Base-by-base conservation (phyloP, 2,329 filamentous ascomycete genomes). In the Botryotinia narcissicola region DNA sequence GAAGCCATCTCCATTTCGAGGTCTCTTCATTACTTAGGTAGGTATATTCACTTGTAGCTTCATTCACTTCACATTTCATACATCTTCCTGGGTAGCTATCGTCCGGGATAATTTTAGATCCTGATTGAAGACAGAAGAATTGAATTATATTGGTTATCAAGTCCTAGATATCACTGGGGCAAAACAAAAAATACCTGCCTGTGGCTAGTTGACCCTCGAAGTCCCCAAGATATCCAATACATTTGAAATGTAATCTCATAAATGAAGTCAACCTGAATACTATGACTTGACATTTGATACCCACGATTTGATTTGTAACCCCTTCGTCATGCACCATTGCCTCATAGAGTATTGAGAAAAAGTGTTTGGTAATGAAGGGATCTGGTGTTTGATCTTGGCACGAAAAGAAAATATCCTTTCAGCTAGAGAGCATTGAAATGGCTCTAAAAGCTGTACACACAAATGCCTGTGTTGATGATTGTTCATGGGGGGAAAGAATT, bases 311-410 rank as follows among this genome's bases (percentile, higher is more conserved):
- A 35, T 67, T 67, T 75, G 72, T 78, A 84, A 86, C 78, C 87
- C 84, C 83, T 84, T 86, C 87, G 90, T 86, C 88, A 91, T 90
- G 87, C 88, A 90, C 87, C 84, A 82, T 83, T 84, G 83, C 85
- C 86, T 83, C 83, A 87, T 82, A 79, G 83, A 82, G 80, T 72
- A 77, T 77, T 76, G 78, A 85, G 83, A 83, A 84, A 82, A 83
- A 83, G 86, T 90, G 88, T 89, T 91, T 91, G 89, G 89, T 91
- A 90, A 90, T 90, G 81, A 84, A 84, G 79, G 79, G 84, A 81
- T 81, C 74, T 79, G 75, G 72, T 72, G 77, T 74, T 80, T 81
- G 76, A 81, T 86, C 84, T 86, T 81, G 84, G 84, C 84, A 86
- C 84, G 84, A 85, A 84, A 69, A 82, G 84, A 82, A 77, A 79